Percentiles rank a stretch among this genome's conserved stretches.
Conservation (phyloP, 345 rosid species). For the Boechera stricta region DNA sequence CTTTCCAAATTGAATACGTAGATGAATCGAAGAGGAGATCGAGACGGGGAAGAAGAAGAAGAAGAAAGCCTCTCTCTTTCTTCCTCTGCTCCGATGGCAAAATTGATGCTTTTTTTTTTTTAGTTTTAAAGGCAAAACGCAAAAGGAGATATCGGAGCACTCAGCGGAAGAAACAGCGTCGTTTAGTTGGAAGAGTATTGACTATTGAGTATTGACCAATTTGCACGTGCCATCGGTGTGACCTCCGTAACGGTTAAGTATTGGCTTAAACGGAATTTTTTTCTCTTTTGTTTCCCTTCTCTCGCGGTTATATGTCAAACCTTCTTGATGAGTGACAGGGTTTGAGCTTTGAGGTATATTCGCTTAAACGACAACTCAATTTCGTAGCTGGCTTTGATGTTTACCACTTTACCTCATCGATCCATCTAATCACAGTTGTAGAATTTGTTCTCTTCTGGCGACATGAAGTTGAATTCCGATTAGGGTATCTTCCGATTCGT, state of each 20-base stretch:
- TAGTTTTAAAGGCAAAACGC: constrained; percentile 23
- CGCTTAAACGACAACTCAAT: constrained; percentile 32
- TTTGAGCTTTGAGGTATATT: constrained; percentile 29
- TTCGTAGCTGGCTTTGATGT: constrained; percentile 38
- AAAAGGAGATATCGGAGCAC: constrained; percentile 8
- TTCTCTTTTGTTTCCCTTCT: not conserved
- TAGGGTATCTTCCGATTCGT: constrained; percentile 12
- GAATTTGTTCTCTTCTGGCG: constrained; percentile 2
- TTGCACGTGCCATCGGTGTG: constrained; percentile 29
- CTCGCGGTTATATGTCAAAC: not conserved
- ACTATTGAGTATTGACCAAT: not conserved
- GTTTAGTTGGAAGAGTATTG: not conserved
- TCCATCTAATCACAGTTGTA: constrained; percentile 43
- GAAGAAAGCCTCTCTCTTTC: constrained; percentile 29
- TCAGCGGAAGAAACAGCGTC: not conserved
- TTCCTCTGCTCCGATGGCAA: too few relatives aligned
- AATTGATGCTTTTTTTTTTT: not conserved
- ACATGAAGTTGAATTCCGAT: constrained; percentile 15
- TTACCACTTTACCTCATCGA: constrained; percentile 42
- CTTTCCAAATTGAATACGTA: not conserved
- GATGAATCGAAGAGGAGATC: constrained; percentile 14
- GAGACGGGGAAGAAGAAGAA: constrained; percentile 18
- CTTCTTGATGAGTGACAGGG: not conserved
- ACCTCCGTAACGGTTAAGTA: constrained; percentile 13
- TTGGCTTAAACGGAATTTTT: not conserved